Base-by-base conservation (phyloP, 192 early-diverging fungal genomes). In the Coemansia sp. region DNA sequence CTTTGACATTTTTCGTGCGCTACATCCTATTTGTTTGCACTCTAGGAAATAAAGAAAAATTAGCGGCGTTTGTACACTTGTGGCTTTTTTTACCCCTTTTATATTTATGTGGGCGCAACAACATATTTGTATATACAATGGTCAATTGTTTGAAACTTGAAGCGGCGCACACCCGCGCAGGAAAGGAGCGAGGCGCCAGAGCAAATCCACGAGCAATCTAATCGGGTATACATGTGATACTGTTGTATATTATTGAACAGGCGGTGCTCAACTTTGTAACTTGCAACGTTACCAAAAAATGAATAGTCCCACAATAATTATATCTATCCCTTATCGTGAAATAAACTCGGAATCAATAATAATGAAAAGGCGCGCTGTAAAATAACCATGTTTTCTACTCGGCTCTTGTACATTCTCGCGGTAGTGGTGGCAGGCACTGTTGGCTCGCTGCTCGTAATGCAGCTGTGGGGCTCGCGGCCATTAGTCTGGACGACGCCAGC, bases 21-120 rank as follows among this genome's bases (percentile, higher is more conserved):
- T 56, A 56, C 23, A 31, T 56, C 31, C 26, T 56, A 25, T 61
- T 61, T 47, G 10, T 43, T 61, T 48, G 9, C 22, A 21, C 21
- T 21, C 21, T 21, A 21, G 21, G 21, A 21, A 21, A 21, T 21
- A 16, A 43, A 47, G 27, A 3, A 38, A 38, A 38, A 10, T 10
- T 2, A 10, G 37, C 37, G 37, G 37, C 37, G 37, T 8, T 8
- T 38, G 37, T 38, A 38, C 37, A 38, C 37, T 8, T 38, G 41
- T 45, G 41, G 41, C 41, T 45, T 45, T 45, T 45, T 45, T 45
- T 45, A 16, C 41, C 3, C 31, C 31, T 35, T 35, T 35, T 35
- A 35, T 35, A 8, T 35, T 35, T 8, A 6, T 35, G 6, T 35
- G 31, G 31, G 31, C 31, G 31, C 31, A 35, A 35, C 31, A 35